Conservation (phyloP, 129 eudicot genomes). For the Pulicaria dysenterica region DNA sequence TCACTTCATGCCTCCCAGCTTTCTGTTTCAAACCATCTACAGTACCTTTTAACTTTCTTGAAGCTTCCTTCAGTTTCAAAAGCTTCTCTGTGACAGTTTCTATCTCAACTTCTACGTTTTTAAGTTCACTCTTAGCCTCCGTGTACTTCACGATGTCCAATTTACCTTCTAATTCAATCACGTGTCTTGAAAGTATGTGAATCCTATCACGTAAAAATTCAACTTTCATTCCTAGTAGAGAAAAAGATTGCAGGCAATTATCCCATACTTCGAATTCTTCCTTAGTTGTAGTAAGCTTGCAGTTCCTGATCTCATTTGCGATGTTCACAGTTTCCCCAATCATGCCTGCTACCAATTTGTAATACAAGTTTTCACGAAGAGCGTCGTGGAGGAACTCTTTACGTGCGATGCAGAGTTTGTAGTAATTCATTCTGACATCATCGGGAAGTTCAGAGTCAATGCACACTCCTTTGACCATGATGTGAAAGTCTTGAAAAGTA, state of each 20-base stretch:
- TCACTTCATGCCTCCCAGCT: conserved; percentile 48
- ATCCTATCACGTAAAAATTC: conserved; percentile 55
- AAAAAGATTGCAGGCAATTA: conserved; percentile 56
- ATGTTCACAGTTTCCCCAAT: conserved; percentile 31
- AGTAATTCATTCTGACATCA: conserved; percentile 25
- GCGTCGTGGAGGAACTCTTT: conserved; percentile 28
- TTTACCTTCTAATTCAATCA: conserved; percentile 41
- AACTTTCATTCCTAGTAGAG: conserved; percentile 65
- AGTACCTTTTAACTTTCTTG: conserved; percentile 36
- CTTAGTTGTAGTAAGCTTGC: conserved; percentile 52
- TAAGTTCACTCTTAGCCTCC: conserved; percentile 43
- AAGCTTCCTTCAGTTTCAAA: conserved; percentile 46
- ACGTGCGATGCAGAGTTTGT: conserved; percentile 37
- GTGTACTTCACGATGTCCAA: conserved; percentile 38
- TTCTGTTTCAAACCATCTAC: conserved; percentile 46
- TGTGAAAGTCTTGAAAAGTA: conserved; percentile 27
- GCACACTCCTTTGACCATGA: conserved; percentile 23
- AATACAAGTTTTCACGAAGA: conserved; percentile 18
- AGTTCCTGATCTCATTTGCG: conserved; percentile 37
- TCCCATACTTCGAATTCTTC: conserved; percentile 63
- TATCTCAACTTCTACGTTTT: conserved; percentile 46
- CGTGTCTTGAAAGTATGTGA: conserved; percentile 30
- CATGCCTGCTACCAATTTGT: conserved; percentile 33
- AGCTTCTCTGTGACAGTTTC: conserved; percentile 48
- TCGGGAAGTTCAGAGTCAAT: conserved; percentile 39